Base-by-base conservation (phyloP, 495 filamentous ascomycete genomes). In the Penicillium steckii region DNA sequence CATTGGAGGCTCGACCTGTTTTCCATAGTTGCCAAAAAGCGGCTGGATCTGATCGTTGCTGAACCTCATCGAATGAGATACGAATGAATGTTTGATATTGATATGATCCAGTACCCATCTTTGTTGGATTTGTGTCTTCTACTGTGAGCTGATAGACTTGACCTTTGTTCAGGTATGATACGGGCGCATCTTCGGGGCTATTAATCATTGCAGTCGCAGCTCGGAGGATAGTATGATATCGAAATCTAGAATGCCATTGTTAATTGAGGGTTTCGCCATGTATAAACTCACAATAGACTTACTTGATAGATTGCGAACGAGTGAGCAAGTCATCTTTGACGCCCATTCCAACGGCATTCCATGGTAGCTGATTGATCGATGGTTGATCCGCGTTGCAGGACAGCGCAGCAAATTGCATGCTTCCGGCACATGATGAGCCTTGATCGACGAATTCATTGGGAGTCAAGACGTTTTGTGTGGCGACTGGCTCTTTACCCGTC, bases 1-100 rank as follows among this genome's bases (percentile, higher is more conserved):
- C 10, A 13, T 21, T 8, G 6, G 12, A 13, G 62, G 94, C 94
- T 35, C 94, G 81, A 0, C 92, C 90, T 66, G 96, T 91, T 62
- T 97, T 97, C 94, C 94, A 98, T 18, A 97, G 66, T 57, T 91
- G 90, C 94, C 94, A 98, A 69, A 89, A 96, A 8, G 87, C 76
- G 19, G 82, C 84, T 0, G 94, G 91, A 50, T 85, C 87, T 47
- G 83, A 80, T 54, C 94, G 78, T 65, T 97, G 93, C 56, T 93
- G 84, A 51, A 95, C 89, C 49, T 96, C 92, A 60, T 97, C 91
- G 61, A 97, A 98, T 0, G 92, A 95, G 37, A 97, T 85, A 4
- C 94, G 87, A 33, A 98, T 76, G 59, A 83, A 94, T 0, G 91
- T 96, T 24, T 93, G 81, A 67, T 95, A 96, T 56, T 80, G 84